These are phyloP conservation scores for Reutealis trisperma DNA, from an alignment of 345 rosid species.

Conservation along the genomic window DNA sequence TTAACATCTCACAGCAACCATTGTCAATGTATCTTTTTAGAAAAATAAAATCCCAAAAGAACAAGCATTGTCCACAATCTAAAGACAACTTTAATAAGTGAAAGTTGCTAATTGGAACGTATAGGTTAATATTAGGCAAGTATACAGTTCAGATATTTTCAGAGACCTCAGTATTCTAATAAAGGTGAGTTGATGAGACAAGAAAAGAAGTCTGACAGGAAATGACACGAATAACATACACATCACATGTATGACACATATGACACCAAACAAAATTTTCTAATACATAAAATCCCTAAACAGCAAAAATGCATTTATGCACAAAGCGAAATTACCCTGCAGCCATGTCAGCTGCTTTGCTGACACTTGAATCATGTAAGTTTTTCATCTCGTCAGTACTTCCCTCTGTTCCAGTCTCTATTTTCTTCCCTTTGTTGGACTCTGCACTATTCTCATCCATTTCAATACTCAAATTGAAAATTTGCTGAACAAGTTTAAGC, in stretches of 20 bases:
- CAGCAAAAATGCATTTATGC: neutral
- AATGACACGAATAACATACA: neutral
- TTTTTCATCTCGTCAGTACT: conserved; percentile 72
- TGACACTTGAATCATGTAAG: conserved; percentile 74
- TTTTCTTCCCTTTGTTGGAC: conserved; percentile 82
- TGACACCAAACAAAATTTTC: neutral
- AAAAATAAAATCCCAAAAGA: neutral
- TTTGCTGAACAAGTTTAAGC: conserved; percentile 82
- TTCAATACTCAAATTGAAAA: conserved; percentile 61
- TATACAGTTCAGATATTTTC: neutral
- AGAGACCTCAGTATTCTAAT: conserved; percentile 10
- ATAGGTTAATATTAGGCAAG: neutral
- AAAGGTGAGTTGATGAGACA: conserved; percentile 6
- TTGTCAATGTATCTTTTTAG: neutral
- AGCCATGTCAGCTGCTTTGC: conserved; percentile 98
- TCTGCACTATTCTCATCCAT: conserved; percentile 52
- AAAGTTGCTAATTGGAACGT: neutral
- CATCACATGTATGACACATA: neutral
- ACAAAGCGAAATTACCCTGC: conserved; percentile 60
- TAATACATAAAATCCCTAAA: neutral
- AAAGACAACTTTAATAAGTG: neutral
- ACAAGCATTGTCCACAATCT: neutral
- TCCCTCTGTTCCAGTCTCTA: conserved; percentile 62
- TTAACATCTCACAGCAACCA: neutral
- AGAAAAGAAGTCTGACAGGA: neutral